Conservation (phyloP, 257 asterid species). For the Plantago major region DNA sequence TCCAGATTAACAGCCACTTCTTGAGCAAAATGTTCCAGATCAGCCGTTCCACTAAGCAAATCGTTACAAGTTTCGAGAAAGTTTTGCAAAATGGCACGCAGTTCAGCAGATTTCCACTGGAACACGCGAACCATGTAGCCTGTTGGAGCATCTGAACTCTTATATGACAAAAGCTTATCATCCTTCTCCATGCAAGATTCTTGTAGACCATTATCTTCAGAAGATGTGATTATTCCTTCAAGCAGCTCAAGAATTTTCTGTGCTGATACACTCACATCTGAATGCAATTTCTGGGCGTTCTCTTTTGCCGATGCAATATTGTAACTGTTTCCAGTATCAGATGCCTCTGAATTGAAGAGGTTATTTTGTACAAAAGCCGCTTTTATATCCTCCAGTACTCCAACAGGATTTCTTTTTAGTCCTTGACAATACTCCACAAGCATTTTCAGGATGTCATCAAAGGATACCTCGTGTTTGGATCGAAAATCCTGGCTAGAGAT, state of each 20-base stretch:
- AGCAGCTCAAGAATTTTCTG: slow-evolving; percentile 56
- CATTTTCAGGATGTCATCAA: slow-evolving; percentile 37
- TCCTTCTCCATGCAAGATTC: no score
- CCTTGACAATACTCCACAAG: slow-evolving; percentile 37
- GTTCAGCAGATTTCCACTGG: slow-evolving; percentile 73
- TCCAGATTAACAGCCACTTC: slow-evolving; percentile 52
- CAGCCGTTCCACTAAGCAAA: slow-evolving; percentile 45
- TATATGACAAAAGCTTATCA: slow-evolving; percentile 12
- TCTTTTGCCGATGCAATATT: slow-evolving; percentile 21
- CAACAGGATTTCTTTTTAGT: slow-evolving; percentile 33
- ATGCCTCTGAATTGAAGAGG: slow-evolving; percentile 20
- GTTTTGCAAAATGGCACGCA: slow-evolving; percentile 39
- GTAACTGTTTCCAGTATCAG: slow-evolving; percentile 25
- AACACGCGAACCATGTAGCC: slow-evolving; percentile 53
- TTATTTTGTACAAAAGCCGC: slow-evolving; percentile 30
- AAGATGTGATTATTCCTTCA: slow-evolving; percentile 54
- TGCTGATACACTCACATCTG: slow-evolving; percentile 34
- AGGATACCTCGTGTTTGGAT: slow-evolving; percentile 11
- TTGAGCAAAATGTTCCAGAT: slow-evolving; percentile 45
- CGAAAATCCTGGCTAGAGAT: slow-evolving; percentile 20
- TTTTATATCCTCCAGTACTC: slow-evolving; percentile 46
- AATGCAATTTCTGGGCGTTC: slow-evolving; percentile 28
- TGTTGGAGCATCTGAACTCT: slow-evolving; percentile 32
- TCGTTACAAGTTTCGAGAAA: slow-evolving; percentile 52
- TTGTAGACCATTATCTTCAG: slow-evolving; percentile 28